phyloP scores from a whole-genome alignment of 2,329 filamentous ascomycete genomes.

The Alternaria ethzedia region DNA sequence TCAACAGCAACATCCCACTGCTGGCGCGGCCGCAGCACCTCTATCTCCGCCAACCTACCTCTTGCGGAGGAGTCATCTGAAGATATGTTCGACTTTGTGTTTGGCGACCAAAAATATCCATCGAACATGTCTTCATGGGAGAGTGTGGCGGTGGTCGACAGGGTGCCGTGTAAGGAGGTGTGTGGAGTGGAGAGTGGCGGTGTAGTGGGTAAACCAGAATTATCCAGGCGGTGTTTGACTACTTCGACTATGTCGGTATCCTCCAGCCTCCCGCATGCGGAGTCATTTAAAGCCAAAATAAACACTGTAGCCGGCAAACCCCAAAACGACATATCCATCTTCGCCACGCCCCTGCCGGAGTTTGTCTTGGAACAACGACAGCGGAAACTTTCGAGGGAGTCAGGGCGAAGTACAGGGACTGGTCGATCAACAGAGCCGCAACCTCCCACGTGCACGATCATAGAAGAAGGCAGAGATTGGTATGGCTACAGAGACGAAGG shows the following conservation, averaged over 20 bases:
- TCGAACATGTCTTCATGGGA: not conserved
- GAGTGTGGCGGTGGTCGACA: not conserved
- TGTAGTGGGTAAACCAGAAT: not conserved
- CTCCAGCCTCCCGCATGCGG: too few relatives aligned
- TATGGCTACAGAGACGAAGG: not conserved
- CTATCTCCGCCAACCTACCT: not conserved
- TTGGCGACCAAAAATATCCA: not conserved
- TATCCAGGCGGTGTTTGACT: too few relatives aligned
- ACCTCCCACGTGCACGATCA: not conserved
- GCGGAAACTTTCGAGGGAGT: too few relatives aligned
- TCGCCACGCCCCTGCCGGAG: not conserved
- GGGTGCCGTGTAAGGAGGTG: not conserved
- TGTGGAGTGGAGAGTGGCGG: not conserved
- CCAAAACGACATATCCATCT: not conserved
- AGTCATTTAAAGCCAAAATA: accelerated
- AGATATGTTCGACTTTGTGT: not conserved
- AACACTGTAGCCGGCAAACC: not conserved
- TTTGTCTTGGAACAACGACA: not conserved
- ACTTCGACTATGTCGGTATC: too few relatives aligned
- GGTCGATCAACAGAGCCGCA: accelerated
- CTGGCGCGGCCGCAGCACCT: not conserved
- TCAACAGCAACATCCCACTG: not conserved
- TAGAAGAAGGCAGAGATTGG: not conserved
- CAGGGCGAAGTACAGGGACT: accelerated
- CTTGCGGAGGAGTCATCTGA: not conserved